phyloP scores from a whole-genome alignment of 352 stramenopile species.

The Thraustochytrium striatum region DNA sequence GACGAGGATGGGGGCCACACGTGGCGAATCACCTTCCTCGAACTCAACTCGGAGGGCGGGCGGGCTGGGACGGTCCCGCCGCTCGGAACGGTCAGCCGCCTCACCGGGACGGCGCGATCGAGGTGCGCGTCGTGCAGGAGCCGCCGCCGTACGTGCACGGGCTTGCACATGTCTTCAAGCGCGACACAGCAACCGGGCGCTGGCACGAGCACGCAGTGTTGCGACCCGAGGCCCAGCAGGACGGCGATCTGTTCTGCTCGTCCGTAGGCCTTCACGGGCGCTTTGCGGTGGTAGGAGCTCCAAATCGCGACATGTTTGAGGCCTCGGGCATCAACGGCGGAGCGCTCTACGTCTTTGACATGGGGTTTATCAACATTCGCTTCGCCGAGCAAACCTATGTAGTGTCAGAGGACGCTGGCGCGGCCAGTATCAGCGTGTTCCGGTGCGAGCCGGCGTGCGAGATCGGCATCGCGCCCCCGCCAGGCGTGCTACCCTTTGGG shows the following conservation, averaged over 20 bases:
- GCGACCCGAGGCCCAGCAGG: slow-evolving; percentile 81
- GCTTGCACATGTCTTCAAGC: slow-evolving; percentile 65
- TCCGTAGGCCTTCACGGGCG: slow-evolving; percentile 69
- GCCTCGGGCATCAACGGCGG: slow-evolving; percentile 78
- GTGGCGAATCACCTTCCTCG: slow-evolving; percentile 71
- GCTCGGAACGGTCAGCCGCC: slow-evolving; percentile 65
- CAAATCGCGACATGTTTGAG: slow-evolving; percentile 83
- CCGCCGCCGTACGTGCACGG: slow-evolving; percentile 55
- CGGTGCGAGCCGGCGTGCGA: not conserved
- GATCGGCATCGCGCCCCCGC: not conserved
- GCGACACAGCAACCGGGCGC: slow-evolving; percentile 64
- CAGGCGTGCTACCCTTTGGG: not conserved
- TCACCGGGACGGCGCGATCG: slow-evolving; percentile 10
- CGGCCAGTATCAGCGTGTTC: not conserved
- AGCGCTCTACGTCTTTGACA: slow-evolving; percentile 81
- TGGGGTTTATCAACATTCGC: slow-evolving; percentile 76
- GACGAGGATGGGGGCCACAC: slow-evolving; percentile 64
- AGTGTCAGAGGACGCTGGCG: slow-evolving; percentile 7
- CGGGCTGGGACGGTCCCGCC: slow-evolving; percentile 63
- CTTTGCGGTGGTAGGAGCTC: slow-evolving; percentile 77
- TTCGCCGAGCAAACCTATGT: slow-evolving; percentile 53
- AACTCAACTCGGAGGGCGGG: slow-evolving; percentile 59
- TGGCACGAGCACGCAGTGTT: slow-evolving; percentile 80
- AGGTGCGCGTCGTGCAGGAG: slow-evolving; percentile 41
- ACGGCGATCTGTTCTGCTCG: slow-evolving; percentile 73